Percentiles rank a stretch among this genome's conserved stretches.
Evolutionary conservation across 2,329 filamentous ascomycete species (phyloP).

Genomic region (Fusarium subtropicale): DNA sequence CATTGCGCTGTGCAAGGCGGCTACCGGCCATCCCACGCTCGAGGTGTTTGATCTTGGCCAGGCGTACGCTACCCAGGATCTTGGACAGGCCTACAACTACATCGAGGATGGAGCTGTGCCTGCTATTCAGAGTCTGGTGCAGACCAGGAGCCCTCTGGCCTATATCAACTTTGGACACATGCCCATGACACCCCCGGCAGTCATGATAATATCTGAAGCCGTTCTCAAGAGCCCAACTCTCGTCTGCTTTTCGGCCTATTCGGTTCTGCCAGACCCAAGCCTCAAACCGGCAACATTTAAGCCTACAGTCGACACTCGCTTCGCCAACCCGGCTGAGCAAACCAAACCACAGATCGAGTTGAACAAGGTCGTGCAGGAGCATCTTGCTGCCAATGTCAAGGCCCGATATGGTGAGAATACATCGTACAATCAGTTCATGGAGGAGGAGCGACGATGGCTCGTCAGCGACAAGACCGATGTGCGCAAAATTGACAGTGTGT

Average conservation of each 20-base stretch:
- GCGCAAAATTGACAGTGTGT: conserved; percentile 58
- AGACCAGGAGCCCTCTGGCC: conserved; percentile 49
- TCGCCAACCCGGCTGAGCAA: conserved; percentile 43
- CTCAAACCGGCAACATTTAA: conserved; percentile 44
- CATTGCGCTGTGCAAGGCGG: conserved; percentile 53
- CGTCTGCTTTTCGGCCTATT: conserved; percentile 53
- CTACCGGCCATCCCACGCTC: conserved; percentile 52
- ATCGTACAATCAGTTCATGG: conserved; percentile 50
- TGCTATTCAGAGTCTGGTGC: conserved; percentile 52
- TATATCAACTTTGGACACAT: conserved; percentile 59
- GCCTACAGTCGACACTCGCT: conserved; percentile 46
- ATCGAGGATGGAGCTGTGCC: conserved; percentile 54
- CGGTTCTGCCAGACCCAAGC: conserved; percentile 51
- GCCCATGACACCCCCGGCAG: conserved; percentile 47
- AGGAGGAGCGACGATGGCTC: conserved; percentile 56
- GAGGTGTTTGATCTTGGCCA: conserved; percentile 59
- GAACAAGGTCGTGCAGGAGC: conserved; percentile 49
- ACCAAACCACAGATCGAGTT: conserved; percentile 44
- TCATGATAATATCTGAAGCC: conserved; percentile 47
- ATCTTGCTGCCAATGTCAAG: conserved; percentile 50
- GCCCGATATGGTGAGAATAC: conserved; percentile 49
- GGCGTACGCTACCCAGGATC: conserved; percentile 59
- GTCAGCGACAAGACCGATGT: conserved; percentile 55
- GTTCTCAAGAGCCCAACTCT: conserved; percentile 50
- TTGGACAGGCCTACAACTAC: conserved; percentile 60